These are phyloP conservation scores for Debaryomyces prosopidis DNA, from an alignment of 805 yeast genomes.

Conservation along the genomic window DNA sequence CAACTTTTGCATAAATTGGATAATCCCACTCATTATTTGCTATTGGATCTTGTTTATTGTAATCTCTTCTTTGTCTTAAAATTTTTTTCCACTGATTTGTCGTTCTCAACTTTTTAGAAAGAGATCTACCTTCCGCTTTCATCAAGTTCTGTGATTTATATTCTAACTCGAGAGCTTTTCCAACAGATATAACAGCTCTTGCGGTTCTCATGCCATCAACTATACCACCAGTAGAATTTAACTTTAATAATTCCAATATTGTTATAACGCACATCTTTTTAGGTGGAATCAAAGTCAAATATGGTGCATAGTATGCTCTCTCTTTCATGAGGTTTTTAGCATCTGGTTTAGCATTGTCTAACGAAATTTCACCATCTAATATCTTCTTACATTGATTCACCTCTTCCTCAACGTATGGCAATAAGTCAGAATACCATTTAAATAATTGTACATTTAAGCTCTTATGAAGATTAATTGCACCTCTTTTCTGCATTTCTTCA, in stretches of 20 bases:
- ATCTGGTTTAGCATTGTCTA: slow-evolving; percentile 13
- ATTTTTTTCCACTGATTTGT: slow-evolving; percentile 49
- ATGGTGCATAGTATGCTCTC: slow-evolving; percentile 72
- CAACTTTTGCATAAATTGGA: slow-evolving; percentile 58
- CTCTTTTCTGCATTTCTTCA: slow-evolving; percentile 63
- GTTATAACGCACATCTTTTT: slow-evolving; percentile 83
- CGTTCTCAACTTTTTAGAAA: slow-evolving; percentile 43
- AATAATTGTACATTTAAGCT: slow-evolving; percentile 74
- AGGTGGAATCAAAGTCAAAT: slow-evolving; percentile 66
- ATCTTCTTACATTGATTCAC: slow-evolving; percentile 53
- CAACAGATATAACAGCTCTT: slow-evolving; percentile 76
- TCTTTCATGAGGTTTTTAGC: slow-evolving; percentile 30
- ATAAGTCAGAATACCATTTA: slow-evolving; percentile 78
- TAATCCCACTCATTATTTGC: slow-evolving; percentile 24
- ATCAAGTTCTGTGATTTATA: slow-evolving; percentile 69
- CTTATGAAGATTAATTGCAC: slow-evolving; percentile 54
- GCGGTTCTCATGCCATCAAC: slow-evolving; percentile 84
- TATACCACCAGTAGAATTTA: slow-evolving; percentile 73
- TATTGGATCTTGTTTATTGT: slow-evolving; percentile 9
- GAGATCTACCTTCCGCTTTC: slow-evolving; percentile 54
- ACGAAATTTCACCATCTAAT: slow-evolving; percentile 24
- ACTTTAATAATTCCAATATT: slow-evolving; percentile 74
- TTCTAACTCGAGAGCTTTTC: slow-evolving; percentile 82
- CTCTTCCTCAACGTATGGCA: slow-evolving; percentile 71
- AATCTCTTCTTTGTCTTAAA: slow-evolving; percentile 22